Evolutionary conservation across 1,284 basidiomycete species (phyloP).

Genomic region (Xanthoconium separans): DNA sequence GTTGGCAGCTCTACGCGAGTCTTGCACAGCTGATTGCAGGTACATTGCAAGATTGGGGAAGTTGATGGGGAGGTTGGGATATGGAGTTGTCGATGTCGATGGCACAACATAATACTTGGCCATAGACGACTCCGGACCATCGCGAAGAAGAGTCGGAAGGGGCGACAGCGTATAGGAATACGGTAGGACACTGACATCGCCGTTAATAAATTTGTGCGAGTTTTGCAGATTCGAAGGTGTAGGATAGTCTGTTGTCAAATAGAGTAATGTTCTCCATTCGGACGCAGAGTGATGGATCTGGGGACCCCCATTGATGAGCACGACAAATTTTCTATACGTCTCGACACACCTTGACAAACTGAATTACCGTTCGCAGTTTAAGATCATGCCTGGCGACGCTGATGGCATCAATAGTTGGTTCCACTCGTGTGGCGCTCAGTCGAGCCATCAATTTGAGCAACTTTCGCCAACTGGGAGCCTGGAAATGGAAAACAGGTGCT

Average conservation of each 20-base stretch:
- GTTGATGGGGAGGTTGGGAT: slow-evolving; percentile 66
- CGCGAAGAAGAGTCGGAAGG: slow-evolving; percentile 58
- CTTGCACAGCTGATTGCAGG: slow-evolving; percentile 65
- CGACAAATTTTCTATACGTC: background rate
- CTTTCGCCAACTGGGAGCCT: slow-evolving; percentile 69
- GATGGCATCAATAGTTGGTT: slow-evolving; percentile 66
- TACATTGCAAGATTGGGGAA: slow-evolving; percentile 75
- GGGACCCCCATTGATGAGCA: slow-evolving; percentile 5
- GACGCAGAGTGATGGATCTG: slow-evolving; percentile 56
- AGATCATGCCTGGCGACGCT: slow-evolving; percentile 55
- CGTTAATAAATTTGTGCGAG: slow-evolving; percentile 50
- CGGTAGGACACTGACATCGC: slow-evolving; percentile 62
- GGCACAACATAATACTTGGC: slow-evolving; percentile 73
- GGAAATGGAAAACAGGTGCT: slow-evolving; percentile 65
- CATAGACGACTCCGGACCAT: slow-evolving; percentile 56
- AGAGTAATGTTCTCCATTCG: slow-evolving; percentile 71
- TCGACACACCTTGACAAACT: slow-evolving; percentile 63
- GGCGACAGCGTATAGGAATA: slow-evolving; percentile 66
- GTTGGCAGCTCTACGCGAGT: slow-evolving; percentile 56
- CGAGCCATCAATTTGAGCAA: slow-evolving; percentile 70
- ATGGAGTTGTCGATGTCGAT: slow-evolving; percentile 53
- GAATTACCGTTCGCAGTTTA: slow-evolving; percentile 67
- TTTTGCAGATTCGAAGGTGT: slow-evolving; percentile 45
- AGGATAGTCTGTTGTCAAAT: slow-evolving; percentile 71
- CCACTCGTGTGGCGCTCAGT: slow-evolving; percentile 64